phyloP scores from a whole-genome alignment of 2,329 filamentous ascomycete species.

The Penicillium occitanis region DNA sequence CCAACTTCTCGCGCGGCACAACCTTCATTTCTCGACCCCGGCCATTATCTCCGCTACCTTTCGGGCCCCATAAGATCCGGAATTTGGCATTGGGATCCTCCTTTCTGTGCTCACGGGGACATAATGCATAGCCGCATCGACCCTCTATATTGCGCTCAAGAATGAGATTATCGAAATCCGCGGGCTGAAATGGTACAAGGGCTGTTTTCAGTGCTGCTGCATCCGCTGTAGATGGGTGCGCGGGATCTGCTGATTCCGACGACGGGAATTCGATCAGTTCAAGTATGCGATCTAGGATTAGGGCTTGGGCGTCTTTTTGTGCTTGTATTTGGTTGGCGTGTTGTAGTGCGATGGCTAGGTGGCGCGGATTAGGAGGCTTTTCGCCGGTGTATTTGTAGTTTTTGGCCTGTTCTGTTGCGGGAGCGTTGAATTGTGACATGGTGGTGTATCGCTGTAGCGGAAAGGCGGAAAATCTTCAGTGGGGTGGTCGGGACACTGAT shows the following conservation, averaged over 20 bases:
- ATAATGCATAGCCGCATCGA: slow-evolving; percentile 82
- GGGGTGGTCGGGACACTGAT: not conserved
- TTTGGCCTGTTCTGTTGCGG: slow-evolving; percentile 24
- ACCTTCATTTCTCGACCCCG: slow-evolving; percentile 61
- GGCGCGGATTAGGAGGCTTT: slow-evolving; percentile 39
- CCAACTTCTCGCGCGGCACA: slow-evolving; percentile 68
- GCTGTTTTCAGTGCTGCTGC: slow-evolving; percentile 63
- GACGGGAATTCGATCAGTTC: slow-evolving; percentile 66
- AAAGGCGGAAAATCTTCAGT: not conserved
- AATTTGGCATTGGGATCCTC: slow-evolving; percentile 62
- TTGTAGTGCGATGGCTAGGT: slow-evolving; percentile 67
- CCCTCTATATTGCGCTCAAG: slow-evolving; percentile 82
- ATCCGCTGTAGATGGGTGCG: slow-evolving; percentile 60
- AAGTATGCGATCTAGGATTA: slow-evolving; percentile 72
- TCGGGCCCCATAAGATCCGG: slow-evolving; percentile 62
- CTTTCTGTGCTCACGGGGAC: slow-evolving; percentile 62
- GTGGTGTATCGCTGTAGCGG: not conserved
- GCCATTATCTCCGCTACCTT: slow-evolving; percentile 47
- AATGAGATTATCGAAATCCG: slow-evolving; percentile 85
- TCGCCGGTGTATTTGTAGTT: slow-evolving; percentile 33
- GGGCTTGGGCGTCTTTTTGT: slow-evolving; percentile 72
- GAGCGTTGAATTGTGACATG: slow-evolving; percentile 7
- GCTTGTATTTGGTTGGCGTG: slow-evolving; percentile 81
- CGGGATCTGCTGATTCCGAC: slow-evolving; percentile 51
- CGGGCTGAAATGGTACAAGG: slow-evolving; percentile 74